Base-by-base conservation (phyloP, 139 green algal genomes). In the Bryopsis sp. region DNA sequence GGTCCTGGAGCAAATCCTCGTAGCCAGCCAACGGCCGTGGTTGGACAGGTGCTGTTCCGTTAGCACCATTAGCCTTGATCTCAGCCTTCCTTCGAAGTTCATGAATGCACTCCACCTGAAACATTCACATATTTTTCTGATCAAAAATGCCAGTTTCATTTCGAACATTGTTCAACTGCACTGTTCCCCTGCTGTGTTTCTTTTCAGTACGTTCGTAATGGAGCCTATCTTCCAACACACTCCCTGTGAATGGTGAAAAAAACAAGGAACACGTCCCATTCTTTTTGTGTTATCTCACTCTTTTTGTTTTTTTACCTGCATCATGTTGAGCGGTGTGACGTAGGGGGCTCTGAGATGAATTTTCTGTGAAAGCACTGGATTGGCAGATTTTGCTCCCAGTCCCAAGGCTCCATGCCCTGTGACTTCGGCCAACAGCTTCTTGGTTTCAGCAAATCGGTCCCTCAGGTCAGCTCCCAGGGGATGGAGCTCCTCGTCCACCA, bases 241-340 rank as follows among this genome's bases (percentile, higher is more conserved):
- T n/a, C n/a, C n/a, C n/a, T n/a, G n/a, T n/a, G n/a, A n/a, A n/a
- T n/a, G n/a, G n/a, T n/a, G n/a, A n/a, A n/a, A n/a, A n/a, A n/a
- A n/a, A n/a, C n/a, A n/a, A n/a, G n/a, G n/a, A n/a, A n/a, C n/a
- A n/a, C n/a, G n/a, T n/a, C n/a, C n/a, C n/a, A n/a, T n/a, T n/a
- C n/a, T n/a, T n/a, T n/a, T n/a, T n/a, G n/a, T n/a, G n/a, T n/a
- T n/a, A n/a, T n/a, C n/a, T n/a, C n/a, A n/a, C n/a, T 8, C 34
- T 46, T 61, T 61, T 32, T 36, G 50, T 8, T 37, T 36, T 39
- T 63, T 3, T 22, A 89, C 86, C 82, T 97, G 92, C 47, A 97
- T 73, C 47, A 97, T 77, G 85, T 97, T 97, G 54, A 97, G 84
- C 24, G 91, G 91, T 24, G 82, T 84, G 48, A 96, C 85, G 76